A percentile compares a stretch with the other conserved stretches of the same genome.
These are phyloP conservation scores for Boletus bicolor DNA, from an alignment of 768 basidiomycete species.

Conservation along the genomic window DNA sequence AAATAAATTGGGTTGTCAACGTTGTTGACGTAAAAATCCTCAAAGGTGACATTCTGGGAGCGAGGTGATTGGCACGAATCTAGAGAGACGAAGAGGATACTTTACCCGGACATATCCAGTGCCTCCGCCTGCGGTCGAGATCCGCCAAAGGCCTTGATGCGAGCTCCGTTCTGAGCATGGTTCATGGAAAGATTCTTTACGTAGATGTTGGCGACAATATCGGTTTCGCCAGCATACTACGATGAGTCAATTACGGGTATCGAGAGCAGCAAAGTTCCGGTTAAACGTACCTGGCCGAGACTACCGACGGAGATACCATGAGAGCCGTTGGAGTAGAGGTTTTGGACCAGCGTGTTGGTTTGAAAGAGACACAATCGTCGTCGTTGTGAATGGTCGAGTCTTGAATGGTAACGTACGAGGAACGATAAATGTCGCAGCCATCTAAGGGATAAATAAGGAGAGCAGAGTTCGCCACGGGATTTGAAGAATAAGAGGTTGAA, in stretches of 20 bases:
- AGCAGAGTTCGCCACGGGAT: constrained; percentile 31
- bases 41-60: constrained; percentile 23
- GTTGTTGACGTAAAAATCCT: constrained; percentile 30
- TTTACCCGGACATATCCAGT: constrained; percentile 39
- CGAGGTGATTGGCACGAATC: not conserved
- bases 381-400: constrained; percentile 40
- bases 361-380: constrained; percentile 37
- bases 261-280: not conserved
- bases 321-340: constrained; percentile 40
- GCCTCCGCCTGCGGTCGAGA: constrained; percentile 42
- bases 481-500: constrained; percentile 34
- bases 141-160: constrained; percentile 52
- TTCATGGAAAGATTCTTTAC: constrained; percentile 43
- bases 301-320: constrained; percentile 49
- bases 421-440: constrained; percentile 51
- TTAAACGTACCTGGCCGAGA: constrained; percentile 35
- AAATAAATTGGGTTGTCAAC: constrained; percentile 44
- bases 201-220: constrained; percentile 44
- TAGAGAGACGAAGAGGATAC: not conserved
- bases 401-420: constrained; percentile 31
- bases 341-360: constrained; percentile 37
- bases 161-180: constrained; percentile 47
- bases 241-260: not conserved
- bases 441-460: constrained; percentile 22
- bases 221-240: constrained; percentile 37